Evolutionary conservation across 371 early-diverging fungal genomes (phyloP), one percentile per base, ranked within the genome.

Genomic region (Zopfochytrium polystomum): DNA sequence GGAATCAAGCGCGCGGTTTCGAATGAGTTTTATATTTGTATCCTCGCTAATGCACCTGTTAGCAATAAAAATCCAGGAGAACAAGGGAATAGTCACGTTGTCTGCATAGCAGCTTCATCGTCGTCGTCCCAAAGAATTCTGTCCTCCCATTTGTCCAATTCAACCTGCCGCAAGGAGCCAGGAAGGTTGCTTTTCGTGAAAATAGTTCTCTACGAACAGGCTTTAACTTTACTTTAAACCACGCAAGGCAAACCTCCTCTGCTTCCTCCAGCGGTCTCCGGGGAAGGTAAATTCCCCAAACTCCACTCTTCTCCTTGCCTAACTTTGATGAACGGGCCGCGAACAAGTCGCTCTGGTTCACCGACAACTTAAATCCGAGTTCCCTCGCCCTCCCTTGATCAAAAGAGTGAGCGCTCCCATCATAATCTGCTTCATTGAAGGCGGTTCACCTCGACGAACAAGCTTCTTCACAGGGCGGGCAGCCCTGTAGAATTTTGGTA

Each of bases 101-200:
- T n/a, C 15, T n/a, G 11, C 18, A 31, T 55, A 20, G 15, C 48
- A 4, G 60, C 63, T 25, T 25, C 55, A 6, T 73, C 72, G 26
- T 81, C 80, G 6, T 79, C 84, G 26, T 84, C 85, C 95, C 95
- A 95, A 18, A 87, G 48, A 51, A 95, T 86, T 11, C 82, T 74
- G 34, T 88, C 85, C 63, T 95, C 93, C 95, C 95, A 95, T 6
- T 70, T 60, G 32, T 90, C 91, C 46, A 90, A 67, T 63, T 87
- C 77, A 23, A 92, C 66, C 1, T 89, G 79, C 15, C 61, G 46
- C 35, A 79, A n/a, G n/a, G 65, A 51, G 11, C 54, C 22, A 7
- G 61, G 62, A 2, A 52, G 13, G 13, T 48, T 30, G 5, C 35
- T 48, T 4, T 22, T 26, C 4, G 18, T 33, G 32, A 38, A 55